Base-by-base conservation (phyloP, 1,284 basidiomycete species). In the Trichosporon faecale region DNA sequence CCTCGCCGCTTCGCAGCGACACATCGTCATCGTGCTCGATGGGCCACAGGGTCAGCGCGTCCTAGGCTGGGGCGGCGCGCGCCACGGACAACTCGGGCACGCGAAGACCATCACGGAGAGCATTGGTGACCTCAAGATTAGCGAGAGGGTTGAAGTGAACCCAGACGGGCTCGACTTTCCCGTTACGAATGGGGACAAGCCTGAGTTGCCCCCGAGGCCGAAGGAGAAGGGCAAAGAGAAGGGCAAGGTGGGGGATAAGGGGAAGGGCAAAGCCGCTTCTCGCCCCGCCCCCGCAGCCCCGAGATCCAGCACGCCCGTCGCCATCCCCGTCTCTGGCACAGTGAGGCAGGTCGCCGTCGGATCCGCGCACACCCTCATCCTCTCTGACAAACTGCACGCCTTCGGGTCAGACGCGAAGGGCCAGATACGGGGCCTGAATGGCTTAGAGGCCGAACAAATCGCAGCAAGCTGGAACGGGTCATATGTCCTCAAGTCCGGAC, bases 381-480 rank as follows among this genome's bases (percentile, higher is more conserved):
- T 90, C 11, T 83, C 86, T 52, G 73, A 80, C 0, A 86, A 89
- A 0, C 72, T 91, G 1, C 78, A 84, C 0, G 85, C 84, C 0
- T 78, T 91, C 35, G 93, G 93, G 2, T 90, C 89, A 6, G 87
- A 91, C 76, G 84, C 86, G 60, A 92, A 92, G 75, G 84, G 85
- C 2, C 94, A 95, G 79, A 82, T 92, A 2, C 79, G 84, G 0
- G 85, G 83, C 9, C 69, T 89, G 44, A 74, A 77, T n/a, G 37
- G 70, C 6, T 60, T 81, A 35, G 72, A 46, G 6, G 74, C 9
- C 66, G 52, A 37, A 64, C 70, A 31, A 6, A 81, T 93, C 37
- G 87, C 84, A 0, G 91, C 91, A 70, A 92, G 91, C 0, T 95
- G 93, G 93, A 90, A 91, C 74, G 90, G 91, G n/a, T 91, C 90